Evolutionary conservation across 31 red algal genomes (phyloP), one percentile per base, ranked within the genome.

Genomic region (Porphyra umbilicalis): DNA sequence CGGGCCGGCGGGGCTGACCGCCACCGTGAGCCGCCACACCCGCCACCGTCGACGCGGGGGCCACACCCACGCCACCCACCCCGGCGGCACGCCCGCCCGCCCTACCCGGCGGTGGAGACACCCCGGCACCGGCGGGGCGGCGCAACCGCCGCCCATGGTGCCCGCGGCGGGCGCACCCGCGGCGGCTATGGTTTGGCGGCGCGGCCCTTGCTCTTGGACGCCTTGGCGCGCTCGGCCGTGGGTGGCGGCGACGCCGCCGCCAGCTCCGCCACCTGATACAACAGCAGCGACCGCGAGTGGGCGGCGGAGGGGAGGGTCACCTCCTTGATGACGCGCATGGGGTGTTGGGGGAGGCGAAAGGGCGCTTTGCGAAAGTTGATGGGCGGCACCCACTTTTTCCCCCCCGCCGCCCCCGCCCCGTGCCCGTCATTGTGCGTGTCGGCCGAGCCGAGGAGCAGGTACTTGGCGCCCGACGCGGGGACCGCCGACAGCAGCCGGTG

Each of bases 371-470:
- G 57, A 7, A 71, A 71, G 57, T 71, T 71, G 57, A 71, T 71
- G 0, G 57, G 57, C 25, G 57, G 57, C 57, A 29, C 57, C 57
- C 57, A 71, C 25, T 71, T 71, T 71, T 71, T 71, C 57, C 25
- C 7, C 57, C 57, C 57, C 57, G 25, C 25, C 57, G 57, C 57
- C 11, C 25, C 57, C 11, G 57, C 57, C 57, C 57, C 57, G 6
- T 25, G 6, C 13, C 57, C 57, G 57, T 71, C 57, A 71, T 71
- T 71, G 25, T 71, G 57, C 13, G 57, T n/a, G 57, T 71, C 57
- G 57, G 57, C 57, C 57, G 57, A 71, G 57, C 81, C 81, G 35
- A 83, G 35, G 40, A 83, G 81, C 39, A 83, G 39, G 36, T 83
- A 83, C 6, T 76, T 83, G 34, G 68, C 57, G 29, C 33, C 81